These are phyloP conservation scores for Paecilomyces fulvus DNA, from an alignment of 2,329 filamentous ascomycete genomes.

Conservation along the genomic window DNA sequence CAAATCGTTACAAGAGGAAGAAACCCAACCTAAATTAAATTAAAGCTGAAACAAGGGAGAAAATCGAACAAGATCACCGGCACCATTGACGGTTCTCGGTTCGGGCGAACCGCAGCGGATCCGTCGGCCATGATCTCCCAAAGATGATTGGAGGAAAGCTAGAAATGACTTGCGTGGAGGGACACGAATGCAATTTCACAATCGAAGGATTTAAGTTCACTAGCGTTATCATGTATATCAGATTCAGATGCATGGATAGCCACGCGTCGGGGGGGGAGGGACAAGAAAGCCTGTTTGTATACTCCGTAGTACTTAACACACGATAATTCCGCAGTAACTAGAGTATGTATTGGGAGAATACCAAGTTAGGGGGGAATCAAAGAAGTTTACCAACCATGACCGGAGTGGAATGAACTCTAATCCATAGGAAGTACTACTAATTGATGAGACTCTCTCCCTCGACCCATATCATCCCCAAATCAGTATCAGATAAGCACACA, in stretches of 20 bases:
- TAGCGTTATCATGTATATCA: neutral
- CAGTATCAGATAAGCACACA: no score
- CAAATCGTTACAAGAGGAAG: neutral
- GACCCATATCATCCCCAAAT: no score
- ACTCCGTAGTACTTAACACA: no score
- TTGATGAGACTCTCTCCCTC: no score
- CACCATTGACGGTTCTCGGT: neutral
- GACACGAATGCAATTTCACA: neutral
- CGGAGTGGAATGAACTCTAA: no score
- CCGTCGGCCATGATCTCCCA: neutral
- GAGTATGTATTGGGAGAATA: no score
- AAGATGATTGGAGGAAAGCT: neutral
- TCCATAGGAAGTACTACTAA: no score
- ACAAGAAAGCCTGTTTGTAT: neutral
- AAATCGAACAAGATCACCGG: neutral
- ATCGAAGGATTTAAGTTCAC: neutral
- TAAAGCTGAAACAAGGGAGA: neutral
- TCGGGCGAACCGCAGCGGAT: neutral
- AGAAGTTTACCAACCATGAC: no score
- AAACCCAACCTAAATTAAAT: neutral
- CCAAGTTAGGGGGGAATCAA: no score
- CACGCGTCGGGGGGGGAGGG: neutral
- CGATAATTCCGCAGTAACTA: no score
- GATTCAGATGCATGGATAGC: neutral
- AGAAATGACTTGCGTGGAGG: neutral